A percentile compares a stretch with the other conserved stretches of the same genome.
phyloP scores from a whole-genome alignment of 139 green algal genomes.

The Chlamydomonas schloesseri region DNA sequence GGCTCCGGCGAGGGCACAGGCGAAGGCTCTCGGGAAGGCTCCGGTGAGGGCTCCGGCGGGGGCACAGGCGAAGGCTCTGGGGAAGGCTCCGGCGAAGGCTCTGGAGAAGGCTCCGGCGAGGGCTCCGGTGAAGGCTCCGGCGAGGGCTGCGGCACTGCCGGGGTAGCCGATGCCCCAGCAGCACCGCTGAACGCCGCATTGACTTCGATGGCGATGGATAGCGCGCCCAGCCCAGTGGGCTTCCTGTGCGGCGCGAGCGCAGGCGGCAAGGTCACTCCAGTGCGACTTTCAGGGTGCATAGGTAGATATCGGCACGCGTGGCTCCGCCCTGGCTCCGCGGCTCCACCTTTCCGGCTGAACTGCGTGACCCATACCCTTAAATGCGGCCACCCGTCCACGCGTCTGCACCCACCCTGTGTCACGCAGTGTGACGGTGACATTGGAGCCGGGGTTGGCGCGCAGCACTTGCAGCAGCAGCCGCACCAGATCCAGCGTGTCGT shows the following conservation, averaged over 20 bases:
- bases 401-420: slow-evolving; percentile 8
- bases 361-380: no score
- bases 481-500: slow-evolving; percentile 21
- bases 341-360: no score
- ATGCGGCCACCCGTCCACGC: no score
- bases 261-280: no score
- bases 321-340: no score
- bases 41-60: neutral
- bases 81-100: neutral
- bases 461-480: slow-evolving; percentile 13
- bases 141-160: neutral
- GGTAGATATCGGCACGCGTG: no score
- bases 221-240: no score
- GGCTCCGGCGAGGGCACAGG: neutral
- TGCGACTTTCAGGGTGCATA: no score
- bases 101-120: neutral
- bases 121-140: neutral
- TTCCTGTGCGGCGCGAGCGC: no score
- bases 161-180: no score
- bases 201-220: neutral
- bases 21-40: neutral
- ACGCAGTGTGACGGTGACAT: slow-evolving; percentile 12
- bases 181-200: neutral
- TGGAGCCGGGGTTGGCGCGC: slow-evolving; percentile 2
- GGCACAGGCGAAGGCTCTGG: neutral